Evolutionary conservation across 1,139 yeast species (phyloP).

Genomic region (Fermentozyma sake): DNA sequence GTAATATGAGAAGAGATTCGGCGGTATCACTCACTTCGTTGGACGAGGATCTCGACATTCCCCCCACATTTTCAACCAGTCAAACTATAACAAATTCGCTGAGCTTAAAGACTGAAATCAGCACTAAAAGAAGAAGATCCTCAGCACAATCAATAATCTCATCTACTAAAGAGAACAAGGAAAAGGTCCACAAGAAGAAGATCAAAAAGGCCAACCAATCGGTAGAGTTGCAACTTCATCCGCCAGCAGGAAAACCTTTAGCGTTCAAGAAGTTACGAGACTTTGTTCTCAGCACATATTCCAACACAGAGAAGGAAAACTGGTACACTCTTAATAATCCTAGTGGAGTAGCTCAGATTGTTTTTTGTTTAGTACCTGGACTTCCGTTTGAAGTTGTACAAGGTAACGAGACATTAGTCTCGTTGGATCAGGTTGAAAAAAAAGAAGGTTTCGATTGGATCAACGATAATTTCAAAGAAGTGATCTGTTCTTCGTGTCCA

Average conservation of each 20-base stretch:
- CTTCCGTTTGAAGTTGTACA: slow-evolving; percentile 23
- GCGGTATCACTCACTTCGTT: slow-evolving; percentile 21
- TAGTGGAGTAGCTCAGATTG: slow-evolving; percentile 33
- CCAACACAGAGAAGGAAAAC: slow-evolving; percentile 1
- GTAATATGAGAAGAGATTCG: slow-evolving; percentile 16
- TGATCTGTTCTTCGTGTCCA: slow-evolving; percentile 50
- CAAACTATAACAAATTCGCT: too few species aligned
- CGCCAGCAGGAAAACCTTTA: slow-evolving; percentile 20
- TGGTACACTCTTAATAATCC: slow-evolving; percentile 6
- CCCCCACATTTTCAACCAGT: too few species aligned
- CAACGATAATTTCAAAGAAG: slow-evolving; percentile 29
- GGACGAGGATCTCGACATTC: slow-evolving; percentile 8
- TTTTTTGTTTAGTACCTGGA: slow-evolving; percentile 67
- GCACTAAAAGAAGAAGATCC: slow-evolving; percentile 38
- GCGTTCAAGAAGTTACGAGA: slow-evolving; percentile 43
- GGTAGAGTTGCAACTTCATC: slow-evolving; percentile 18
- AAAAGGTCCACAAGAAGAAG: slow-evolving; percentile 32
- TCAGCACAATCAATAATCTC: slow-evolving; percentile 24
- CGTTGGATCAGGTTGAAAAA: too few species aligned
- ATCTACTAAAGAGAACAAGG: slow-evolving; percentile 3
- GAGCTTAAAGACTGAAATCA: too few species aligned
- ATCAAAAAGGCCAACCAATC: slow-evolving; percentile 29
- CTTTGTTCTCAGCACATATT: slow-evolving; percentile 29
- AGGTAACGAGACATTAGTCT: neutral
- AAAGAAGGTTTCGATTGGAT: neutral